Percentiles rank a stretch among this genome's conserved stretches.
These are phyloP conservation scores for Pittosporum tobira DNA, from an alignment of 129 eudicot genomes.

Conservation along the genomic window DNA sequence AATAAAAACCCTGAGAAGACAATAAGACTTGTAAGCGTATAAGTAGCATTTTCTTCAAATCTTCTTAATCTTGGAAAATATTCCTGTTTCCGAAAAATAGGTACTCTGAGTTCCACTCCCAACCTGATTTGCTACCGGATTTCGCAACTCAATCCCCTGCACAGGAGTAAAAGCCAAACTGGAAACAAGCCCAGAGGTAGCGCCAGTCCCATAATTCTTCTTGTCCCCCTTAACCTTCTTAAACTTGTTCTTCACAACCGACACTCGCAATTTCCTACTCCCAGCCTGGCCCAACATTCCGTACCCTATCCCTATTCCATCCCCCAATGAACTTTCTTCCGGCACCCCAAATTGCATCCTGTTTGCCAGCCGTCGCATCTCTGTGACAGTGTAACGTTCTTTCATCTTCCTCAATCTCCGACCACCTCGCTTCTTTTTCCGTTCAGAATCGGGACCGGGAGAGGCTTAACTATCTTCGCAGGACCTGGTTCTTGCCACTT, in stretches of 20 bases:
- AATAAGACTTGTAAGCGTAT: too few relatives aligned
- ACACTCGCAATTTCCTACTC: conserved; percentile 63
- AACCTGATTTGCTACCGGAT: conserved; percentile 76
- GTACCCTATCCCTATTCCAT: conserved; percentile 87
- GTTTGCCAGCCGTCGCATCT: conserved; percentile 76
- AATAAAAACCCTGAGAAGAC: too few relatives aligned
- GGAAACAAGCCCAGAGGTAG: conserved; percentile 73
- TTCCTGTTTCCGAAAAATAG: conserved; percentile 83
- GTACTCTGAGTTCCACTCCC: conserved; percentile 85
- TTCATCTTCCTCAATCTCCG: conserved; percentile 83
- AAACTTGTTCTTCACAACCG: conserved; percentile 72
- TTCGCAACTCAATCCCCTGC: conserved; percentile 77
- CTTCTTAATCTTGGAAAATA: conserved; percentile 81
- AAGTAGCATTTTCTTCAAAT: too few relatives aligned
- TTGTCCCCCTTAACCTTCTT: conserved; percentile 76
- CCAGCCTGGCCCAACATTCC: conserved; percentile 96
- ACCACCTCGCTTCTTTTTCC: conserved; percentile 94
- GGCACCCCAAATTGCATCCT: conserved; percentile 85
- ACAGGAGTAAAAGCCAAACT: conserved; percentile 88
- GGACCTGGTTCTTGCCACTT: conserved; percentile 99
- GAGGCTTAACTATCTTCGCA: conserved; percentile 93
- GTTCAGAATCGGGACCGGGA: conserved; percentile 99
- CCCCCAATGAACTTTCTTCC: conserved; percentile 80
- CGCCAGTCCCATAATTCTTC: conserved; percentile 50
- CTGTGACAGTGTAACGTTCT: conserved; percentile 81